Base-by-base conservation (phyloP, 2,329 filamentous ascomycete species). In the Calycina herbarum region DNA sequence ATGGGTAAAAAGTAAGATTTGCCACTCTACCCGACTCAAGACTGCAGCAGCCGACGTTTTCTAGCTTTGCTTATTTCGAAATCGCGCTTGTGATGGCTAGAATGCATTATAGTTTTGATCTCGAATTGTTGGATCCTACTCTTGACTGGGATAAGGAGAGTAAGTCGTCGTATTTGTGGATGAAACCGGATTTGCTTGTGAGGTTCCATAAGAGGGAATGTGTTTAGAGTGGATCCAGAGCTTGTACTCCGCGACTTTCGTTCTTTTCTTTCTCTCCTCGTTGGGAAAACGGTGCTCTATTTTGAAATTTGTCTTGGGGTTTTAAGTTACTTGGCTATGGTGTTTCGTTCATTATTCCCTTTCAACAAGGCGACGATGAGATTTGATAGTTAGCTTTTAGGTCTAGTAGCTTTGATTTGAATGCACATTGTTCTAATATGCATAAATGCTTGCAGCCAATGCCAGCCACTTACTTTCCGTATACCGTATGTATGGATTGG, bases 131-230 rank as follows among this genome's bases (percentile, higher is more conserved):
- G 1, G 62, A 73, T 24, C 57, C 59, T 42, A 58, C 59, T 0
- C 15, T 75, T 8, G 74, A 76, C 57, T 74, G 71, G 72, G 70
- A 69, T n/a, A 56, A 59, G 5, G 66, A 72, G 15, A 69, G 69
- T 8, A 59, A 66, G 5, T 70, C 73, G 71, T 58, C 67, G 3
- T 69, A 68, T 0, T 62, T 74, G n/a, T 76, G 73, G 73, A n/a
- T 62, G 54, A 73, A 73, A 63, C 72, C 72, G 0, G 17, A 61
- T 29, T 40, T 64, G 5, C 24, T 20, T 24, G 20, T 51, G 2
- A 24, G 45, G 10, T 51, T 51, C 24, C 45, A 51, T 24, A 51
- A 11, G n/a, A 51, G n/a, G n/a, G 45, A 24, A 51, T 24, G 11
- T 17, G 45, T 8, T 51, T 20, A 2, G 10, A 2, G 7, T 51